Evolutionary conservation across 306 rosid species (phyloP).

Genomic region (Geum urbanum): DNA sequence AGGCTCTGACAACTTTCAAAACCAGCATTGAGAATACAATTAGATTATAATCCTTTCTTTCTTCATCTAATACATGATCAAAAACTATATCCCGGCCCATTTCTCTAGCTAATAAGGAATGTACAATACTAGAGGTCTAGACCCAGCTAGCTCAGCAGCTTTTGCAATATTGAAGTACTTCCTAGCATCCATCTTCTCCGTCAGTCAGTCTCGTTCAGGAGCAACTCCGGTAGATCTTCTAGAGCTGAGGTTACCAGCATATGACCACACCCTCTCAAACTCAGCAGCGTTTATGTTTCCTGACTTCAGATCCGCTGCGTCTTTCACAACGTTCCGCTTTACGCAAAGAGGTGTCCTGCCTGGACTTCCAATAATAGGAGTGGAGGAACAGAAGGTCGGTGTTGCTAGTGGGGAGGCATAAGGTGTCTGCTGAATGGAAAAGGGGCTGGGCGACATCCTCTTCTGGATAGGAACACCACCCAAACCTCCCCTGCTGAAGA

Average conservation of each 20-base stretch:
- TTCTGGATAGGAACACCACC: constrained; percentile 83
- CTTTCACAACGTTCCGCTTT: constrained; percentile 35
- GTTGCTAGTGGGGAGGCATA: constrained; percentile 81
- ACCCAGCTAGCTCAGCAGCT: constrained; percentile 23
- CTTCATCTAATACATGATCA: constrained; percentile 19
- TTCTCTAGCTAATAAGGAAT: constrained; percentile 42
- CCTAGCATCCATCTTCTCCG: constrained; percentile 23
- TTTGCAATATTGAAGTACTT: constrained; percentile 11
- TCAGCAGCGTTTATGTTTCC: constrained; percentile 48
- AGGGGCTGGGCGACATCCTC: constrained; percentile 84
- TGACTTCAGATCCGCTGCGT: constrained; percentile 30
- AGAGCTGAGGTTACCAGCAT: constrained; percentile 63
- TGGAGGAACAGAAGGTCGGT: constrained; percentile 72
- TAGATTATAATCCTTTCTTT: background rate
- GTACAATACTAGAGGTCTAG: constrained; percentile 26
- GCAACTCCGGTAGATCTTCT: constrained; percentile 69
- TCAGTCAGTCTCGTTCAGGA: constrained; percentile 77
- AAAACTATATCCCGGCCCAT: constrained; percentile 30
- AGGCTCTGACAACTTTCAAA: background rate
- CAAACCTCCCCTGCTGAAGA: constrained; percentile 63
- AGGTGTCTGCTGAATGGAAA: constrained; percentile 81
- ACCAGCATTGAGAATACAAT: background rate
- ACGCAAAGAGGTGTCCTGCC: constrained; percentile 38
- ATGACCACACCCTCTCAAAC: constrained; percentile 73
- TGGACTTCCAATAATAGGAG: constrained; percentile 69